phyloP scores from a whole-genome alignment of 805 yeast genomes.

The Zygosaccharomyces lentus region DNA sequence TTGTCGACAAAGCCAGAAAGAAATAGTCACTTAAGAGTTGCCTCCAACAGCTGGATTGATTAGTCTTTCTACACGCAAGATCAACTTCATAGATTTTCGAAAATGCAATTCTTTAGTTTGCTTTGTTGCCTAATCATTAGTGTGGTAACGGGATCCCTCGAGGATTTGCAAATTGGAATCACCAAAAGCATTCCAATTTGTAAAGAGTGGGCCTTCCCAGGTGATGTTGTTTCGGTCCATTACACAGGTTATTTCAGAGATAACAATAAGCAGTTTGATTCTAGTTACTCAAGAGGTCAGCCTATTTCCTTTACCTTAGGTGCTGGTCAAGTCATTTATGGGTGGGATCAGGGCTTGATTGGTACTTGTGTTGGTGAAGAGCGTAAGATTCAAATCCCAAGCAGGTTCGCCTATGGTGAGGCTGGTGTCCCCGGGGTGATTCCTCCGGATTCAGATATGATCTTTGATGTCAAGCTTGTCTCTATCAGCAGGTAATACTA shows the following conservation, averaged over 20 bases:
- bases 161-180: constrained; percentile 39
- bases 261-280: constrained; percentile 71
- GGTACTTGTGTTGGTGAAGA: constrained; percentile 89
- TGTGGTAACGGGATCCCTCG: constrained; percentile 25
- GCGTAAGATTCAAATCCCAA: constrained; percentile 74
- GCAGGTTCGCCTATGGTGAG: constrained; percentile 71
- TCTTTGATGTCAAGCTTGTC: constrained; percentile 33
- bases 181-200: constrained; percentile 54
- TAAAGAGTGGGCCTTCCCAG: constrained; percentile 50
- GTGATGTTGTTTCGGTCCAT: constrained; percentile 72
- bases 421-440: constrained; percentile 72
- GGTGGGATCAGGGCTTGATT: constrained; percentile 85
- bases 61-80: neutral
- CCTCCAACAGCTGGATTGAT: too few species aligned
- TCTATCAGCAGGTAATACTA: constrained; percentile 8
- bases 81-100: neutral
- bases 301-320: constrained; percentile 78
- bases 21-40: too few species aligned
- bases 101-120: constrained; percentile 5
- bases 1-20: neutral
- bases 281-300: constrained; percentile 55
- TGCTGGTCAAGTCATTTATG: constrained; percentile 71
- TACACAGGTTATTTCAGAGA: constrained; percentile 63
- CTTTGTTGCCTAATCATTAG: constrained; percentile 3
- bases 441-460: constrained; percentile 72